These are phyloP conservation scores for Ephemerocybe angulata DNA, from an alignment of 768 basidiomycete species.

Conservation along the genomic window DNA sequence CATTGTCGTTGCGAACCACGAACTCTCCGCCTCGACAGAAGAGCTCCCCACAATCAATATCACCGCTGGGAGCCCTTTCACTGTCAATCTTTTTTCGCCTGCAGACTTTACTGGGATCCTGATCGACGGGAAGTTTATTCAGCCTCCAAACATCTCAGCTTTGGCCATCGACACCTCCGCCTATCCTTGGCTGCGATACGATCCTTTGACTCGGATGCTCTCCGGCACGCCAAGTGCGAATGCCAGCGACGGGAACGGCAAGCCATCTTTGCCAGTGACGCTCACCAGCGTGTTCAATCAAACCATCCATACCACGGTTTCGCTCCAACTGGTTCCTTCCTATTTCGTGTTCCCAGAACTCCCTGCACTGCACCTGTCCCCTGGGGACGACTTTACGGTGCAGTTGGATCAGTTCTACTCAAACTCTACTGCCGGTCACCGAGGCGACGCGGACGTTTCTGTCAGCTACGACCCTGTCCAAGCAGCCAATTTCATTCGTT, in stretches of 20 bases:
- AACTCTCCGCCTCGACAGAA: conserved; percentile 47
- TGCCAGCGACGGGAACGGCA: conserved; percentile 21
- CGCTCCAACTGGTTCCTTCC: conserved; percentile 65
- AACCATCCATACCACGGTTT: conserved; percentile 57
- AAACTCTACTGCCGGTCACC: conserved; percentile 35
- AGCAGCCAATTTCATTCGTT: conserved; percentile 49
- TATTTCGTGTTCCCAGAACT: conserved; percentile 62
- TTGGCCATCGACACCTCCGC: conserved; percentile 58
- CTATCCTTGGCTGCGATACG: conserved; percentile 61
- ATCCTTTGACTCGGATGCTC: conserved; percentile 51
- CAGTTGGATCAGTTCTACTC: conserved; percentile 55
- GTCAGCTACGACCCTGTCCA: conserved; percentile 51
- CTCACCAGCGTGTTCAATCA: conserved; percentile 67
- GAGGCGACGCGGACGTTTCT: conserved; percentile 46
- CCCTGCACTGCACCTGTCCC: conserved; percentile 52
- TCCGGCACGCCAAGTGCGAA: conserved; percentile 60
- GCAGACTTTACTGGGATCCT: conserved; percentile 61
- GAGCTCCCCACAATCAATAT: conserved; percentile 68
- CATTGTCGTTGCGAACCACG: conserved; percentile 64
- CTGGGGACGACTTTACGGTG: conserved; percentile 50
- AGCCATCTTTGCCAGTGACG: conserved; percentile 50
- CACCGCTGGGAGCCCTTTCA: conserved; percentile 54
- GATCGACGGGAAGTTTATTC: conserved; percentile 58
- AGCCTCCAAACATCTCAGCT: conserved; percentile 51
- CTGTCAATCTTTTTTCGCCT: conserved; percentile 47